Percentiles rank a stretch among this genome's conserved stretches.
Evolutionary conservation across 768 basidiomycete genomes (phyloP).

Genomic region (Xerocomellus dryophilus): DNA sequence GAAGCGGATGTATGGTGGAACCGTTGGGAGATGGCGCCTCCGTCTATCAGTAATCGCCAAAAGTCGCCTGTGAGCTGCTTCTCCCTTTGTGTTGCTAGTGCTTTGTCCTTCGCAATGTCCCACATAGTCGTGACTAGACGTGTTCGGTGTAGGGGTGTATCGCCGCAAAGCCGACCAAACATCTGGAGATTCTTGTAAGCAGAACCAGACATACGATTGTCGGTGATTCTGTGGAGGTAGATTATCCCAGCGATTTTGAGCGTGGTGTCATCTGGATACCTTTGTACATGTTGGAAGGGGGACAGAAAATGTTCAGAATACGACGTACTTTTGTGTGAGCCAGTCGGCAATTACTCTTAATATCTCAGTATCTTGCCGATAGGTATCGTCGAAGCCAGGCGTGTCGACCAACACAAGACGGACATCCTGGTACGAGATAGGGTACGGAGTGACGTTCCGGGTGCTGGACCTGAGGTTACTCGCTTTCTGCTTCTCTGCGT

Average conservation of each 20-base stretch:
- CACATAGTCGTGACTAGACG: constrained; percentile 40
- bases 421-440: neutral
- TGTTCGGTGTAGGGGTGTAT: constrained; percentile 27
- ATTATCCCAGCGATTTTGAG: constrained; percentile 31
- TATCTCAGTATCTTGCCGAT: constrained; percentile 12
- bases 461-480: constrained; percentile 14
- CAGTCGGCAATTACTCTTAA: constrained; percentile 13
- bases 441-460: constrained; percentile 1
- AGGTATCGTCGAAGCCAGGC: constrained; percentile 22
- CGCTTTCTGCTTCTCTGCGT: neutral
- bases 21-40: neutral
- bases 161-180: constrained; percentile 37
- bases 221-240: constrained; percentile 35
- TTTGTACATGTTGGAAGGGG: neutral
- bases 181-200: constrained; percentile 30
- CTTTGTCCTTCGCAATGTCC: constrained; percentile 23
- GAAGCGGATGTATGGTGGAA: neutral
- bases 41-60: constrained; percentile 12
- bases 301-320: neutral
- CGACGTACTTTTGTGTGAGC: constrained; percentile 17
- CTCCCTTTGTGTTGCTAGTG: constrained; percentile 16
- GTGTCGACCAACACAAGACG: constrained; percentile 22
- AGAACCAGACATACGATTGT: constrained; percentile 34
- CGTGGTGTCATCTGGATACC: neutral
- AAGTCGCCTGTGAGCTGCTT: constrained; percentile 24